Conservation (phyloP, 805 yeast species). For the Yarrowia bubula region DNA sequence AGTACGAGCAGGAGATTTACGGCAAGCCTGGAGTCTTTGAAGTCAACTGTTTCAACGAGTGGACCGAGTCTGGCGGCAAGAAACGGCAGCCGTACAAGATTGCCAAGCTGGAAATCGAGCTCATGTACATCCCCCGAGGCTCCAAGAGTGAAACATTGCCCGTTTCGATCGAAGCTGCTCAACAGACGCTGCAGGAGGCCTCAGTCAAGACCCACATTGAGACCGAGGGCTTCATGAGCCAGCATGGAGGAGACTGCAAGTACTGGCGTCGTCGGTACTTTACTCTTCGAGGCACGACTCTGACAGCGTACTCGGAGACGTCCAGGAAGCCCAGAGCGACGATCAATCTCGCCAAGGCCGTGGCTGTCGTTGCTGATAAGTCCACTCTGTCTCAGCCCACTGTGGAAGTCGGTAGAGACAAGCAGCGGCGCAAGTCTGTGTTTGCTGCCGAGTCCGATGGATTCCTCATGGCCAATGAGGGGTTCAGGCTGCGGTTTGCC, state of each 20-base stretch:
- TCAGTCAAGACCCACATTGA: conserved; percentile 32
- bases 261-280: conserved; percentile 72
- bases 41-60: conserved; percentile 47
- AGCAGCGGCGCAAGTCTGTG: conserved; percentile 41
- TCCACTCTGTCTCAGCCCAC: conserved; percentile 34
- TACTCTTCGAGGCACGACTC: conserved; percentile 64
- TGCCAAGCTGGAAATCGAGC: conserved; percentile 53
- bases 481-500: conserved; percentile 70
- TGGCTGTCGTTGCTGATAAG: conserved; percentile 43
- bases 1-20: conserved; percentile 54
- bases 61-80: conserved; percentile 29
- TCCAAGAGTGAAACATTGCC: conserved; percentile 46
- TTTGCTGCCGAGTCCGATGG: conserved; percentile 46
- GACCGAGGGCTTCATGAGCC: conserved; percentile 71
- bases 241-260: conserved; percentile 88
- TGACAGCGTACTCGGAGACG: conserved; percentile 73
- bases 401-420: conserved; percentile 34
- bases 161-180: conserved; percentile 51
- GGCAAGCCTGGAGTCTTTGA: conserved; percentile 55
- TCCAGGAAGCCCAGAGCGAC: conserved; percentile 61
- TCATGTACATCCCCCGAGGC: conserved; percentile 60
- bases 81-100: conserved; percentile 41
- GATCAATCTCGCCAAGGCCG: conserved; percentile 70
- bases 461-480: conserved; percentile 48
- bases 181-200: conserved; percentile 30